Base-by-base conservation (phyloP, 2,329 filamentous ascomycete genomes). In the Tolypocladium album region DNA sequence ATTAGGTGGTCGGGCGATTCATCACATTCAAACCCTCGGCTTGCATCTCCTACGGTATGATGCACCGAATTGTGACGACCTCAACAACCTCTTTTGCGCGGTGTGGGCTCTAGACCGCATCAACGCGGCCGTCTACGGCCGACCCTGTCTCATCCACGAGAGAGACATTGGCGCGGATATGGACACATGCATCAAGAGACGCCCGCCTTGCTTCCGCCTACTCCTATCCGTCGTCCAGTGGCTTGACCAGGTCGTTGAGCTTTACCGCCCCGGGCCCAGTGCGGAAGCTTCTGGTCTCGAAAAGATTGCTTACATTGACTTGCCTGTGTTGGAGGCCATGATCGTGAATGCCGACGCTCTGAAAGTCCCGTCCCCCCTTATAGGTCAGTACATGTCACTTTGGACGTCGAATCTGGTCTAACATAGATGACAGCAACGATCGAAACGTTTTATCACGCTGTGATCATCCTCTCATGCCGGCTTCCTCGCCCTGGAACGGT, bases 361-460 rank as follows among this genome's bases (percentile, higher is more conserved):
- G 36, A 77, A 77, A 56, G 75, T 81, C 6, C 72, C 81, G 0
- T 77, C 78, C 0, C 74, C 72, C 27, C 71, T 82, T 11, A 75
- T 85, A 12, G 79, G 81, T 83, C 62, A 63, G 75, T 58, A 8
- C 3, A 13, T 8, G 9, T 11, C 20, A 20, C 13, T 5, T 22
- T 7, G 2, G 20, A 15, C 3, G 11, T 36, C 50, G 31, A 20
- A 20, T 22, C 1, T 34, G 36, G 1, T 7, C 39, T 57, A 38
- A 55, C 55, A 42, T 8, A 34, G 11, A 1, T 3, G 7, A 6
- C 43, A 84, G 83, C 78, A 9, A 86, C 84, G 0, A 76, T 87
- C 8, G 84, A 87, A 64, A 79, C 82, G 0, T 79, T 88, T 20
- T 88, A 88, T 65, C 83, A 87, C 64, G 82, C 84, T 3, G 80